Percentiles rank a stretch among this genome's conserved stretches.
Conservation (phyloP, 805 yeast genomes). For the Starmerella khaoyaiensis region DNA sequence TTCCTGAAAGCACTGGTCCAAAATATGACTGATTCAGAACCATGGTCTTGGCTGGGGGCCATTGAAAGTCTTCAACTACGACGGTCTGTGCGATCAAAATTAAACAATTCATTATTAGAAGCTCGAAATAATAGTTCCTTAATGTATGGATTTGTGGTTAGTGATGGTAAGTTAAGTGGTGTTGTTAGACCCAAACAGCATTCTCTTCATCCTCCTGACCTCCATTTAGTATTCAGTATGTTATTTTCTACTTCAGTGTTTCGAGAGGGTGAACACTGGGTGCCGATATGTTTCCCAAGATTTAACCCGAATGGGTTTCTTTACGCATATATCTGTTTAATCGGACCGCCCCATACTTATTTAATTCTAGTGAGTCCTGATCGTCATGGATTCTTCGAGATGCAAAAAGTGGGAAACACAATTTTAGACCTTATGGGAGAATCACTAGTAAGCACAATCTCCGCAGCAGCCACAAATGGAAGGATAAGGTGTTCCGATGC, state of each 20-base stretch:
- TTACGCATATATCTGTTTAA: constrained; percentile 61
- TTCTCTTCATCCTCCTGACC: constrained; percentile 65
- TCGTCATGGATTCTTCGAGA: constrained; percentile 64
- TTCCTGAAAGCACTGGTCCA: constrained; percentile 54
- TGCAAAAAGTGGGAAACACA: constrained; percentile 47
- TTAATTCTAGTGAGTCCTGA: constrained; percentile 50
- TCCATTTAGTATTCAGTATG: constrained; percentile 60
- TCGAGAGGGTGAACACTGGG: constrained; percentile 62
- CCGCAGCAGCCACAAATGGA: constrained; percentile 20
- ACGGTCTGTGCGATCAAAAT: constrained; percentile 42
- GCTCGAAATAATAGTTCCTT: constrained; percentile 39
- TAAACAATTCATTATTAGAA: constrained; percentile 43
- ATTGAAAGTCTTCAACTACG: constrained; percentile 50
- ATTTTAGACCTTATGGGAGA: constrained; percentile 32
- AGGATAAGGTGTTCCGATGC: constrained; percentile 30
- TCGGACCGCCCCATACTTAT: constrained; percentile 31
- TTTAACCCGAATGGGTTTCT: constrained; percentile 82
- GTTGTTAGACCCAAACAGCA: constrained; percentile 68
- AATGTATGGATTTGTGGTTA: constrained; percentile 62
- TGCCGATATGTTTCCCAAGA: constrained; percentile 82
- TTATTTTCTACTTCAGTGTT: constrained; percentile 47
- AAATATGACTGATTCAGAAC: constrained; percentile 40
- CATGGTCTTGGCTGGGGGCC: constrained; percentile 52
- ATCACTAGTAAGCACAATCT: constrained; percentile 29
- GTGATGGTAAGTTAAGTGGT: constrained; percentile 51